Evolutionary conservation across 441 rosid genomes (phyloP).

Genomic region (Sinapis alba): DNA sequence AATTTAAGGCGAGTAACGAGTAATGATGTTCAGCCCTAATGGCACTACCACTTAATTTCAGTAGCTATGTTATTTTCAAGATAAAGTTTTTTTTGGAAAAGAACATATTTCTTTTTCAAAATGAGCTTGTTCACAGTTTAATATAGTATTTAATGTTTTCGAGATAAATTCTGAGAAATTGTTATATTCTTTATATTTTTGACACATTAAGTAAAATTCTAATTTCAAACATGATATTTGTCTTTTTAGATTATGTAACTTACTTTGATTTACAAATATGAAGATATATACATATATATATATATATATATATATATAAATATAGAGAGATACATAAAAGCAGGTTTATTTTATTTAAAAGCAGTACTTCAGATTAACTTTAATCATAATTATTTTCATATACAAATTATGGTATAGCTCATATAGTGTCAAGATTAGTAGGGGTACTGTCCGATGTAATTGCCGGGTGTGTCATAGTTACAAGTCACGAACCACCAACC

Average conservation of each 20-base stretch:
- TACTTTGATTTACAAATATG: neutral
- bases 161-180: neutral
- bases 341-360: neutral
- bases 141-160: neutral
- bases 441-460: constrained; percentile 36
- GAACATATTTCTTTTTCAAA: neutral
- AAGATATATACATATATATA: too few relatives aligned
- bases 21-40: too few relatives aligned
- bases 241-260: neutral
- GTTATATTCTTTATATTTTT: neutral
- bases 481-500: constrained; percentile 47
- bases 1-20: too few relatives aligned
- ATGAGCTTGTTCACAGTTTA: neutral
- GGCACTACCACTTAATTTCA: neutral
- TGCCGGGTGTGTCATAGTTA: constrained; percentile 43
- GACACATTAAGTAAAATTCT: neutral
- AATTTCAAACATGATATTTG: too few relatives aligned
- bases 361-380: neutral
- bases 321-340: too few relatives aligned
- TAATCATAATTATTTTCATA: neutral
- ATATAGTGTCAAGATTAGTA: constrained; percentile 21
- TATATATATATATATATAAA: too few relatives aligned
- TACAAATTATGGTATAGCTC: too few relatives aligned
- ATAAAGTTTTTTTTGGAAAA: too few relatives aligned
- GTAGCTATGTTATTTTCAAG: neutral